Conservation (phyloP, 768 basidiomycete species). For the Macrolepiota dolichaula region DNA sequence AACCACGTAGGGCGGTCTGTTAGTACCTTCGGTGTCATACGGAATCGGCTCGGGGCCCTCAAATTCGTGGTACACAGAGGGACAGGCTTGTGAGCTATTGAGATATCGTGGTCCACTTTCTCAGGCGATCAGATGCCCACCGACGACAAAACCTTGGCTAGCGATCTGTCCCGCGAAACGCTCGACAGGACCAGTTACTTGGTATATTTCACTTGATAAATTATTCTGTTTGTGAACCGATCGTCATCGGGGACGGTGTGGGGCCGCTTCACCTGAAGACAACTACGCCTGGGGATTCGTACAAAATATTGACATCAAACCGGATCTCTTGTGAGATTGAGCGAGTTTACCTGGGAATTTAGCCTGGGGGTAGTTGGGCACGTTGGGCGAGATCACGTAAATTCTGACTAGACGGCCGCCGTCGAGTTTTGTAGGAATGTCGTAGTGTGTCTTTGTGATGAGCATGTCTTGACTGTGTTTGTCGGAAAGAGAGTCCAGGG, state of each 20-base stretch:
- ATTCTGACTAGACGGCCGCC: conserved; percentile 68
- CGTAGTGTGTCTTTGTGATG: conserved; percentile 74
- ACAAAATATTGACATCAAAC: not conserved
- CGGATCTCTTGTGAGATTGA: not conserved
- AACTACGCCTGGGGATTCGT: conserved; percentile 57
- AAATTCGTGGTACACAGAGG: conserved; percentile 90
- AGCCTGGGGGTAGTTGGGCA: conserved; percentile 83
- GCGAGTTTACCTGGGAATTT: conserved; percentile 73
- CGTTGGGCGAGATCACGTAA: conserved; percentile 75
- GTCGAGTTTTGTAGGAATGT: conserved; percentile 69
- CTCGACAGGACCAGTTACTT: conserved; percentile 96
- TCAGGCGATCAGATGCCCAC: conserved; percentile 33
- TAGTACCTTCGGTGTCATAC: conserved; percentile 81
- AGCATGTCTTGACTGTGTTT: conserved; percentile 55
- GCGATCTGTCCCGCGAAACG: conserved; percentile 87
- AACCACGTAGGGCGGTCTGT: not conserved
- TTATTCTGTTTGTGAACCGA: not conserved
- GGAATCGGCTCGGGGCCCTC: conserved; percentile 84
- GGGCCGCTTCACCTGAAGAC: conserved; percentile 65
- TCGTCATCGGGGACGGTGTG: not conserved
- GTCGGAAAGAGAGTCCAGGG: not conserved
- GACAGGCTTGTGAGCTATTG: conserved; percentile 52
- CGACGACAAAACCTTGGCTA: conserved; percentile 81
- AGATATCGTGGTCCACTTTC: not conserved
- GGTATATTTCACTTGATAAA: conserved; percentile 80